Base-by-base conservation (phyloP, 352 stramenopile species). In the Globisporangium nunn region DNA sequence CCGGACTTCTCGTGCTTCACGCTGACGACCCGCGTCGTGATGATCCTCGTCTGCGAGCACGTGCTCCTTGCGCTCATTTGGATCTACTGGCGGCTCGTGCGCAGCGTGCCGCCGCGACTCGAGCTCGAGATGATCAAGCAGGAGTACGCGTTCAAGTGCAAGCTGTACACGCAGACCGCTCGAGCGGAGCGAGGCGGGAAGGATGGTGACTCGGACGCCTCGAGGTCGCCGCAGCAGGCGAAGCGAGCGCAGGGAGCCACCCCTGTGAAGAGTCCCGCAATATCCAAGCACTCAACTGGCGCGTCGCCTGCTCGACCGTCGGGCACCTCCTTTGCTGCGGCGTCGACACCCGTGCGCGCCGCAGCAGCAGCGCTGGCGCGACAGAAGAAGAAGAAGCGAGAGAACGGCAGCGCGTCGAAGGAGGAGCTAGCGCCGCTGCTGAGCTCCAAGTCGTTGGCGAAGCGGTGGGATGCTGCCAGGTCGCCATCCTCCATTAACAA, bases 31-130 rank as follows among this genome's bases (percentile, higher is more conserved):
- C 83, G 83, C 43, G 78, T 93, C 62, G 71, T 93, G 37, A 82
- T 93, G 77, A 82, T 93, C 41, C 70, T 93, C 31, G 72, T 93
- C 43, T 75, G 66, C 49, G 83, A 93, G 58, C 80, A 93, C 51
- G 31, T 81, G 3, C 60, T 81, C 39, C 68, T 91, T 46, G 60
- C 75, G 18, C 28, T 67, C 50, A 78, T 89, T 49, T 92, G 75
- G 74, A 61, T 66, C 1, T 92, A 87, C 53, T 92, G 81, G 81
- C 80, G 75, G 45, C 64, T 85, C 44, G 65, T 79, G 40, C 74
- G 66, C 50, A 88, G 74, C 50, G 68, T 92, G 6, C 81, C 81
- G 8, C 64, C 77, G 7, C 68, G 62, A 29, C 68, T 92, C 14
- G 68, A 87, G 63, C 70, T 92, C 29, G 70, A 85, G 31, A 75